Evolutionary conservation across 108 stramenopile genomes (phyloP).

Genomic region (Nitzschia sp.): DNA sequence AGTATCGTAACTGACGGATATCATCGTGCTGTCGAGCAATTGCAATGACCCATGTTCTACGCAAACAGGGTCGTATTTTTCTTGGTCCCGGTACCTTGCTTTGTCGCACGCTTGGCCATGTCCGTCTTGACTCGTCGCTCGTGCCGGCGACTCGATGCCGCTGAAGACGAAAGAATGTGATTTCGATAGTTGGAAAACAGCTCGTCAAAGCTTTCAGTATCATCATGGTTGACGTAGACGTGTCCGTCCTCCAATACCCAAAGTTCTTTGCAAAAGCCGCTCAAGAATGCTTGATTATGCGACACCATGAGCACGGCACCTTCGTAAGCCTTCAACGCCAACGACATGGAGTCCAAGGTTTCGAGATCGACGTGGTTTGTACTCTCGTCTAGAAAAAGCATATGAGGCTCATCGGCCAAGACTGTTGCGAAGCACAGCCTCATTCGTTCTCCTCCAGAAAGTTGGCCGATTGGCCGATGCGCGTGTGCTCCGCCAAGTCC

Average conservation of each 20-base stretch:
- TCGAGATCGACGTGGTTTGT: conserved; percentile 94
- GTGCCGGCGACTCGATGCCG: conserved; percentile 12
- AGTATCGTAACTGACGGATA: too few relatives aligned
- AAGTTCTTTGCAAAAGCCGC: conserved; percentile 69
- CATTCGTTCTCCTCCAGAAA: conserved; percentile 91
- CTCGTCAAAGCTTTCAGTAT: conserved; percentile 61
- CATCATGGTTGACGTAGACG: conserved; percentile 52
- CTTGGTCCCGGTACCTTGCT: conserved; percentile 25
- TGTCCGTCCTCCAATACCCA: conserved; percentile 74
- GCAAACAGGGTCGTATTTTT: conserved; percentile 9
- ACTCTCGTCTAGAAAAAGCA: conserved; percentile 56
- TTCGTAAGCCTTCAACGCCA: conserved; percentile 67
- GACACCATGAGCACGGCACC: conserved; percentile 90
- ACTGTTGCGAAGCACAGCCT: conserved; percentile 87
- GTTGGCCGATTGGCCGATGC: conserved; percentile 60
- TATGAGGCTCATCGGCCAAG: conserved; percentile 68
- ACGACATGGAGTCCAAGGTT: conserved; percentile 84
- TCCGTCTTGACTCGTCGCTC: conserved; percentile 35
- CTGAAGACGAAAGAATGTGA: conserved; percentile 17
- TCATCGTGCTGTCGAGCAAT: too few relatives aligned
- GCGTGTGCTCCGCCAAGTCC: conserved; percentile 87
- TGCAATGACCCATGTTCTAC: too few relatives aligned
- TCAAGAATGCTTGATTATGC: conserved; percentile 86
- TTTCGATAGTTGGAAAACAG: conserved; percentile 51
- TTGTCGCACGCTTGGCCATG: conserved; percentile 51